A percentile compares a stretch with the other conserved stretches of the same genome.
Evolutionary conservation across 768 basidiomycete genomes (phyloP).

Genomic region (Rhizopogon vesiculosus): DNA sequence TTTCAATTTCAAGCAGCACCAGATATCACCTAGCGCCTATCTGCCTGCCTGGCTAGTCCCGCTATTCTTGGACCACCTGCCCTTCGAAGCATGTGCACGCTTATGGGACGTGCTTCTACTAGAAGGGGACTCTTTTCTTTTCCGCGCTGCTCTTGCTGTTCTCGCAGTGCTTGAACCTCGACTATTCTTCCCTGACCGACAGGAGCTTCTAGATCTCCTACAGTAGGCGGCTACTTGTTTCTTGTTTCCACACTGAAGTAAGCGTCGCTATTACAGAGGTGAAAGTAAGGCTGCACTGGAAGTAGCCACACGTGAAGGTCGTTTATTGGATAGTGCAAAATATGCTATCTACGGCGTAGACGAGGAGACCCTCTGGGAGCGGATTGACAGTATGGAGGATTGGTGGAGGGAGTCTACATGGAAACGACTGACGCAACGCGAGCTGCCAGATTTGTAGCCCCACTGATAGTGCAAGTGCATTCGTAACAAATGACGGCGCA

Average conservation of each 20-base stretch:
- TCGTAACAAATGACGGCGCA: background rate
- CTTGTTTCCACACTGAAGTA: constrained; percentile 4
- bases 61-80: constrained; percentile 81
- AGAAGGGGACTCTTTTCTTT: constrained; percentile 89
- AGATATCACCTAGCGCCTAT: constrained; percentile 83
- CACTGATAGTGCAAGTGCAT: background rate
- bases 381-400: constrained; percentile 76
- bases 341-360: constrained; percentile 86
- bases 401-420: constrained; percentile 95
- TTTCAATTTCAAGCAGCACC: constrained; percentile 93
- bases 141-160: constrained; percentile 78
- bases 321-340: constrained; percentile 59
- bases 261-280: constrained; percentile 42
- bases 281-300: constrained; percentile 81
- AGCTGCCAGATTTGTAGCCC: constrained; percentile 64
- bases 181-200: constrained; percentile 82
- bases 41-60: constrained; percentile 78
- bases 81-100: constrained; percentile 85
- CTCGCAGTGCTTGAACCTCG: constrained; percentile 81
- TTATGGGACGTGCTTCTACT: constrained; percentile 86
- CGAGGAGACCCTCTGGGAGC: constrained; percentile 82
- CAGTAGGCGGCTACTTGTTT: constrained; percentile 39
- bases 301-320: constrained; percentile 72
- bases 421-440: constrained; percentile 75
- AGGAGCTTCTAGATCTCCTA: constrained; percentile 74